These are phyloP conservation scores for Penicillium sp. DNA, from an alignment of 2,329 filamentous ascomycete species.

Conservation along the genomic window DNA sequence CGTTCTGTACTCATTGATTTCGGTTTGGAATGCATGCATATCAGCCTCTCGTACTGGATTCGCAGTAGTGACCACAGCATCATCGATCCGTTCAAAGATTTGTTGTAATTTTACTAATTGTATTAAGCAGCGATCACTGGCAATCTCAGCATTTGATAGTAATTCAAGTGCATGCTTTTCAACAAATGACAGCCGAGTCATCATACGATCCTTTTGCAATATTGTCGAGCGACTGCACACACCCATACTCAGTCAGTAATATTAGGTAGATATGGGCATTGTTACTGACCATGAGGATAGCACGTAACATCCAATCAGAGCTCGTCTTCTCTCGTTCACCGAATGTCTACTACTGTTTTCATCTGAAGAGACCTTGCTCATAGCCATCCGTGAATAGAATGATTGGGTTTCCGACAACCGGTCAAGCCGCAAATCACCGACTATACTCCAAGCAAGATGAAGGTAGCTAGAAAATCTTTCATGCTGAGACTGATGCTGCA, in stretches of 20 bases:
- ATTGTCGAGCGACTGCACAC: neutral
- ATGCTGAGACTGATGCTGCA: neutral
- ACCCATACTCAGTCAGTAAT: neutral
- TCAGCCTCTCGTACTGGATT: neutral
- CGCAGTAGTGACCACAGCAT: neutral
- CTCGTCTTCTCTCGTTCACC: neutral
- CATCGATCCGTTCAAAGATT: conserved; percentile 5
- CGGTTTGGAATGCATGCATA: neutral
- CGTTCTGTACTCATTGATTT: neutral
- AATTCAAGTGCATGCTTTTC: neutral
- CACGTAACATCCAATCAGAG: conserved; percentile 3
- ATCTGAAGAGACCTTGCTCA: neutral
- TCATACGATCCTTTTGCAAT: conserved; percentile 3
- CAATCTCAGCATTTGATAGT: neutral
- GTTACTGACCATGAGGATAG: conserved; percentile 1
- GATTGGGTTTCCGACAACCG: neutral
- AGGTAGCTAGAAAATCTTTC: neutral
- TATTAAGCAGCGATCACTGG: conserved; percentile 1
- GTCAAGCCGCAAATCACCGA: neutral
- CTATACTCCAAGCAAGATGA: conserved; percentile 1
- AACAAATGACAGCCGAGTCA: neutral
- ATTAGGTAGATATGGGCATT: neutral
- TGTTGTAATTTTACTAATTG: conserved; percentile 1
- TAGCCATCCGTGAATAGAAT: neutral
- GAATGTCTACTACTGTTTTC: neutral